Base-by-base conservation (phyloP, 768 basidiomycete genomes). In the Leucogyrophana mollusca region DNA sequence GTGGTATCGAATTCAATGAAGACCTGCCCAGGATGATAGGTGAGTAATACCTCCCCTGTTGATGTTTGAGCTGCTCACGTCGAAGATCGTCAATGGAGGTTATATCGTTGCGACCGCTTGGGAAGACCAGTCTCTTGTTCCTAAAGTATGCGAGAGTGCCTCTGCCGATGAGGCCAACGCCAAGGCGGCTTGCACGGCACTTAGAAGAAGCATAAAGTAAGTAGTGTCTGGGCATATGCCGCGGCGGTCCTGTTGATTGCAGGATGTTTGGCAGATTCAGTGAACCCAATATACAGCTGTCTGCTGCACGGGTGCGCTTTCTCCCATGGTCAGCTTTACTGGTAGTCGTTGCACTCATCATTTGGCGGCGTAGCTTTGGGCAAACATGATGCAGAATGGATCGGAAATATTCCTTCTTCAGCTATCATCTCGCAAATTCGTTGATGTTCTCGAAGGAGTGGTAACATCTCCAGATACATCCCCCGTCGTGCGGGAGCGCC, bases 101-200 rank as follows among this genome's bases (percentile, higher is more conserved):
- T 89, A 78, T 56, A 70, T 90, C 14, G 85, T 86, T 2, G 87
- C 86, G 0, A 88, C 86, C 0, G 75, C 84, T 1, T 84, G 88
- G 3, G 89, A 92, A 59, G 87, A 92, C 59, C 90, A 88, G 84
- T 65, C 76, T 0, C 74, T 91, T 23, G 86, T 94, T 0, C 72
- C 92, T 40, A 90, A 92, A 43, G 87, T 94, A 11, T 93, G 89
- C 56, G 92, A 95, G 44, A 74, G 88, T 24, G 87, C 89, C 4
- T 88, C 87, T 1, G 65, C 77, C 2, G 86, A 58, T 55, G 89
- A 93, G 46, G 60, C 66, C 8, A 82, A 83, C 42, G 88, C 90
- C 9, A 93, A 87, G 60, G 93, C 94, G 58, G 90, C 92, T 0
- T 82, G 86, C 5, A 82, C 83, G 43, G 89, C 92, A 1, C 71